phyloP scores from a whole-genome alignment of 202 grass and related monocot genomes.

The Miscanthus sacchariflorus region DNA sequence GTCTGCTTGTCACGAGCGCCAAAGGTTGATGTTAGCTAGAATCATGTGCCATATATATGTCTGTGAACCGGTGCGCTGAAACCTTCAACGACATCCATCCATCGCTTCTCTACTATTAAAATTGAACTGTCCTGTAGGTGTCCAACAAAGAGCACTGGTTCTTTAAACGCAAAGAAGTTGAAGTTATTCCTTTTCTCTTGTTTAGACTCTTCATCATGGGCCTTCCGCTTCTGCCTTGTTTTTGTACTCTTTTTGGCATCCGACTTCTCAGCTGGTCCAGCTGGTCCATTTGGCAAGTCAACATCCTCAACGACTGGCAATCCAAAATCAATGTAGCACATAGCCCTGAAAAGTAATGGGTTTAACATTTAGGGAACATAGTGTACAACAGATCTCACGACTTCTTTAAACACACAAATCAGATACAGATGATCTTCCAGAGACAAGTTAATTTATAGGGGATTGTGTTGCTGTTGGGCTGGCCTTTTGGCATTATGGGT shows the following conservation, averaged over 20 bases:
- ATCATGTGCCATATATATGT: constrained; percentile 86
- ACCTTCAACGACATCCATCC: constrained; percentile 81
- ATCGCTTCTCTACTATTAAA: constrained; percentile 85
- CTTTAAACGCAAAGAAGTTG: constrained; percentile 68
- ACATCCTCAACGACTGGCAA: constrained; percentile 67
- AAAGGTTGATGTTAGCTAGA: background rate
- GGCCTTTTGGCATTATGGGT: background rate
- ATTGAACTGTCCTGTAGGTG: constrained; percentile 81
- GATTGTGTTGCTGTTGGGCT: background rate
- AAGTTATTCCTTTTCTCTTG: constrained; percentile 67
- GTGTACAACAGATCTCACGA: background rate
- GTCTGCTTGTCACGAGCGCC: background rate
- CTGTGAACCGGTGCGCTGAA: constrained; percentile 80
- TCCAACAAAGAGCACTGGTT: constrained; percentile 77
- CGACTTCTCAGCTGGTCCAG: constrained; percentile 44
- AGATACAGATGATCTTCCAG: background rate
- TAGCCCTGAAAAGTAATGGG: constrained; percentile 64
- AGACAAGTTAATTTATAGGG: background rate
- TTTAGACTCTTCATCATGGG: constrained; percentile 54
- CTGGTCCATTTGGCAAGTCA: constrained; percentile 42
- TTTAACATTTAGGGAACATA: background rate
- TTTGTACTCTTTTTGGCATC: constrained; percentile 49
- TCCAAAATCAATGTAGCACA: constrained; percentile 96
- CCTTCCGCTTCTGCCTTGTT: constrained; percentile 64
- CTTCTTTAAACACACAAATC: background rate